A percentile compares a stretch with the other conserved stretches of the same genome.
Evolutionary conservation across 306 rosid genomes (phyloP).

Genomic region (Cucumis hystrix): DNA sequence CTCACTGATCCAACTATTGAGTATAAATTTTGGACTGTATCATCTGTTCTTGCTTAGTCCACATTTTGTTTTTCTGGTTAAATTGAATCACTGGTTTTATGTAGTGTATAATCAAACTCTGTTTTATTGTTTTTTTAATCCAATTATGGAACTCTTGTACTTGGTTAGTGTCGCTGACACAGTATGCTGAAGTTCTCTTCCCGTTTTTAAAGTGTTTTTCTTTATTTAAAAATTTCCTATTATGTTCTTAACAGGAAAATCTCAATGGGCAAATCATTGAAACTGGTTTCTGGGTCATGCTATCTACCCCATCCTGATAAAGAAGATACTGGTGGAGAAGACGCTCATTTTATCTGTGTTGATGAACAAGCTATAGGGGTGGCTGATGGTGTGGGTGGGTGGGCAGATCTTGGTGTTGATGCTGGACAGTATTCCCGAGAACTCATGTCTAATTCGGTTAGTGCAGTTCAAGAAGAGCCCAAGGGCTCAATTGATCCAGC

Average conservation of each 20-base stretch:
- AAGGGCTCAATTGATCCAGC: conserved; percentile 90
- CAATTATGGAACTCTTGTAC: neutral
- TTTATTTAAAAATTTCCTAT: neutral
- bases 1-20: neutral
- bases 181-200: neutral
- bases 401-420: conserved; percentile 92
- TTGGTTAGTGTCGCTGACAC: neutral
- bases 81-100: neutral
- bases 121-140: neutral
- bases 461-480: conserved; percentile 83
- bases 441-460: conserved; percentile 85
- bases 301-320: conserved; percentile 95
- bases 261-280: conserved; percentile 42
- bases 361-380: conserved; percentile 94
- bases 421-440: conserved; percentile 82
- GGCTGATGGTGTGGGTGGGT: conserved; percentile 99
- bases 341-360: conserved; percentile 88
- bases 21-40: neutral
- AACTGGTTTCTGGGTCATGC: conserved; percentile 78
- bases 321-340: conserved; percentile 99
- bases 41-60: neutral
- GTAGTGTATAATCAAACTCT: neutral
- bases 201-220: neutral
- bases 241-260: conserved; percentile 37
- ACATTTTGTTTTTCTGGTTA: neutral